Base-by-base conservation (phyloP, 2,329 filamentous ascomycete genomes). In the Phialophora chinensis region DNA sequence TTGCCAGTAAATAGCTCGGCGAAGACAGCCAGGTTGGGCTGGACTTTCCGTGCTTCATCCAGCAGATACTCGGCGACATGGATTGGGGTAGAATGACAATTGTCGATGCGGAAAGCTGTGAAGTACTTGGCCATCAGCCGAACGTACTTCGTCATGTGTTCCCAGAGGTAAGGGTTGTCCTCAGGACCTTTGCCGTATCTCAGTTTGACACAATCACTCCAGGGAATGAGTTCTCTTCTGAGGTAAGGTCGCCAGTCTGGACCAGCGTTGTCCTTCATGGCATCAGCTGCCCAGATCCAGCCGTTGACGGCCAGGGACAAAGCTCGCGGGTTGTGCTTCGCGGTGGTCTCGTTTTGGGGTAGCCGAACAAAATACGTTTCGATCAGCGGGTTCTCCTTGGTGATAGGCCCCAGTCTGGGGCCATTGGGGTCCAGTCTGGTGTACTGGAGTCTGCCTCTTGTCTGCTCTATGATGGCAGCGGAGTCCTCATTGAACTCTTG, bases 231-330 rank as follows among this genome's bases (percentile, higher is more conserved):
- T 78, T 99, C 93, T 72, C 95, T 88, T 60, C 92, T 88, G n/a
- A 99, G 85, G 75, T 99, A 99, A n/a, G 94, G 93, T 63, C 90
- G 89, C 8, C 94, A 97, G 55, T 91, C 84, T 0, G 93, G 90
- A 0, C 96, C 96, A 33, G 95, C 95, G 74, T 98, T 95, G 80
- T 99, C 95, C 52, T 92, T 86, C 79, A 98, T 86, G 1, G 95
- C 94, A 79, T 98, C 96, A 5, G 94, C 94, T 66, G 92, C 94
- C 95, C 95, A 99, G 8, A 99, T 93, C 95, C 95, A 99, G 52
- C 95, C 95, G 75, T 99, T 99, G 79, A 98, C 98, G 49, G 90
- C 93, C 60, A 99, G 81, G 2, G 92, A 91, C 54, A 96, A 84
- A 52, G 93, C 90, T 65, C 90, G 89, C 1, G 88, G 84, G 65